Evolutionary conservation across 2,329 filamentous ascomycete genomes (phyloP).

Genomic region (Cyclaneusma minus): DNA sequence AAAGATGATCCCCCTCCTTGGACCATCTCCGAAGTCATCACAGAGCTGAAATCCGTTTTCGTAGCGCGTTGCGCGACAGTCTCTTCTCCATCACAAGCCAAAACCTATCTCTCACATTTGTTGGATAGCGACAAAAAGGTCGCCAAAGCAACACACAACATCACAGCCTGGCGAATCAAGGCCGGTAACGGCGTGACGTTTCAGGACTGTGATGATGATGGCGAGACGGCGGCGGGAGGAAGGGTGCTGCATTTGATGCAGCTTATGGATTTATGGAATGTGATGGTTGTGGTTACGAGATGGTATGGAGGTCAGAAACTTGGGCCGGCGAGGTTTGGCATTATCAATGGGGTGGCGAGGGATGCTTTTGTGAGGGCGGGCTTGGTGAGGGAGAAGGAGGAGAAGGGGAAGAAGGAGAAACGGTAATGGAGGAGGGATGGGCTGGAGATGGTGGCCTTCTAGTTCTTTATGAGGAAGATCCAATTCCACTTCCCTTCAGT

Average conservation of each 20-base stretch:
- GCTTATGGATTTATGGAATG: constrained; percentile 85
- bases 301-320: constrained; percentile 92
- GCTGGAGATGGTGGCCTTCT: too few species aligned
- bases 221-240: constrained; percentile 80
- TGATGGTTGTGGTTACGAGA: constrained; percentile 79
- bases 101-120: constrained; percentile 56
- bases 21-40: constrained; percentile 57
- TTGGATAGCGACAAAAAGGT: constrained; percentile 71
- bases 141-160: constrained; percentile 84
- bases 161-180: constrained; percentile 81
- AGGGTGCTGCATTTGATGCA: constrained; percentile 82
- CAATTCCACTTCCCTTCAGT: too few species aligned
- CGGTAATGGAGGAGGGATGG: too few species aligned
- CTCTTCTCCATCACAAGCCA: constrained; percentile 53
- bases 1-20: constrained; percentile 33
- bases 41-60: constrained; percentile 80
- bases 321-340: constrained; percentile 74
- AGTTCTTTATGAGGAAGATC: too few species aligned
- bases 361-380: constrained; percentile 72
- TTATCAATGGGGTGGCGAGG: constrained; percentile 77
- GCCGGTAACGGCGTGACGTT: constrained; percentile 37
- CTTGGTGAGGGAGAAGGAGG: constrained; percentile 38
- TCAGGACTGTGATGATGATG: constrained; percentile 93
- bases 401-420: constrained; percentile 27
- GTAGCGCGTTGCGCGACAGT: constrained; percentile 63